A percentile compares a stretch with the other conserved stretches of the same genome.
Conservation (phyloP, 2,329 filamentous ascomycete genomes). For the Colletotrichum navitas region DNA sequence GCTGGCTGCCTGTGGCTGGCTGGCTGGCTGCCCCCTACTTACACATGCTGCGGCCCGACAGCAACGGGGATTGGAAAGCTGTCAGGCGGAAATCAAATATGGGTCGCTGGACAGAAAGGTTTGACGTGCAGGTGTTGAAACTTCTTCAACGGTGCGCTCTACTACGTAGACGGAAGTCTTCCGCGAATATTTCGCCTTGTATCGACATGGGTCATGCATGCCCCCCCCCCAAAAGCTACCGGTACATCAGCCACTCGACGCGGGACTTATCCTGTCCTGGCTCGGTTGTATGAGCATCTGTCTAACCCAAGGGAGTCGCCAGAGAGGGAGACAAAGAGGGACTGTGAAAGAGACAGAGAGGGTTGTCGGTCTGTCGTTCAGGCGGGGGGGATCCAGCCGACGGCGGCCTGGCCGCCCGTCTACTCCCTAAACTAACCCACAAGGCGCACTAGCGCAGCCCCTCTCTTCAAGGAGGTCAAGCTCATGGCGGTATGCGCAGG, state of each 20-base stretch:
- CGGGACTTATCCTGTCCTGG: slow-evolving; percentile 8
- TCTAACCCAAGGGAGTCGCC: not conserved
- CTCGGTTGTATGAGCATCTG: slow-evolving; percentile 8
- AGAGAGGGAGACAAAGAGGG: not conserved
- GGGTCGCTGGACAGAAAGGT: slow-evolving; percentile 16
- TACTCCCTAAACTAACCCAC: not conserved
- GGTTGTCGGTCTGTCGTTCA: not conserved
- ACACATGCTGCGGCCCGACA: not conserved
- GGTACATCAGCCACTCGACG: not conserved
- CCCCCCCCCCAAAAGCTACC: not conserved
- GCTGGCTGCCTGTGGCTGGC: no score
- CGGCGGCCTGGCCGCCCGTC: no score
- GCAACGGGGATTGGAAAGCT: slow-evolving; percentile 14
- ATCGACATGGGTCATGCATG: slow-evolving; percentile 24
- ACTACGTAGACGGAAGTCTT: slow-evolving; percentile 34
- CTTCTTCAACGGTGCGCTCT: slow-evolving; percentile 23
- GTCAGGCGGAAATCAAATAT: slow-evolving; percentile 36
- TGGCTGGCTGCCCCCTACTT: no score
- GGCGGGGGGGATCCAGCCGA: not conserved
- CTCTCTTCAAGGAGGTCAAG: not conserved
- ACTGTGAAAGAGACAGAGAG: not conserved
- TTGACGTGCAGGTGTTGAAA: slow-evolving; percentile 36
- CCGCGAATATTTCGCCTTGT: slow-evolving; percentile 6
- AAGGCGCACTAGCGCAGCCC: slow-evolving; percentile 3
- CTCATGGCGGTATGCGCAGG: not conserved